Base-by-base conservation (phyloP, 208 protist species). In the Acanthamoeba castellanii region DNA sequence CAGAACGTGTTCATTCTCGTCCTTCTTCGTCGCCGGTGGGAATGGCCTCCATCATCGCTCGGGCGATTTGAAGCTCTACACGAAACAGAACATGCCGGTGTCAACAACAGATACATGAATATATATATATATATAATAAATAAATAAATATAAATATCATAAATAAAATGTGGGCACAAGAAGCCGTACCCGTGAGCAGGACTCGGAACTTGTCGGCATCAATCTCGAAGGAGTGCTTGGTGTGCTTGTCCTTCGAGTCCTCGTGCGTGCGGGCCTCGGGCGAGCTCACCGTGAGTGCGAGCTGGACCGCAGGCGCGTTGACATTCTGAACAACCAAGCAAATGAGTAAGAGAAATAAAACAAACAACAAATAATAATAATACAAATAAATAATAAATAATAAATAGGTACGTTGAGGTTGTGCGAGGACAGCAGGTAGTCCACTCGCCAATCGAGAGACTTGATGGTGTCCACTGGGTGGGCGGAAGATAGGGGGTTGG, bases 391-490 rank as follows among this genome's bases (percentile, higher is more conserved):
- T 20, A 4, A 74, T 11, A 74, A 11, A 37, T 22, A 34, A 20
- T 4, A 34, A 14, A 37, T 4, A 30, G 8, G 20, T 42, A 84
- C 74, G 11, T 47, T 42, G 32, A 84, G 74, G 45, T 42, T 55
- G 30, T 52, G 32, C 3, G 74, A 84, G 30, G 74, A 3, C 5
- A 84, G 74, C 13, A 96, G 55, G 81, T 94, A 96, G 81, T 96
- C 95, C 3, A 96, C 94, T 84, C 95, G 94, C 94, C 94, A 96
- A 55, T 96, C 94, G 5, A 96, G 13, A 13, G 47, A 72, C 11
- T 94, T 45, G 25, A 96, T 61, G 16, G 30, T 66, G 42, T 92
- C 85, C 57, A 96, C 95, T 96, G 32, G 3, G 30, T 3, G 9
- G 9, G 47, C 11, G 25, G 13, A 22, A 32, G 84, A 11, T n/a